phyloP scores from a whole-genome alignment of 1,284 basidiomycete species.

The Cutaneotrichosporon dermatis region DNA sequence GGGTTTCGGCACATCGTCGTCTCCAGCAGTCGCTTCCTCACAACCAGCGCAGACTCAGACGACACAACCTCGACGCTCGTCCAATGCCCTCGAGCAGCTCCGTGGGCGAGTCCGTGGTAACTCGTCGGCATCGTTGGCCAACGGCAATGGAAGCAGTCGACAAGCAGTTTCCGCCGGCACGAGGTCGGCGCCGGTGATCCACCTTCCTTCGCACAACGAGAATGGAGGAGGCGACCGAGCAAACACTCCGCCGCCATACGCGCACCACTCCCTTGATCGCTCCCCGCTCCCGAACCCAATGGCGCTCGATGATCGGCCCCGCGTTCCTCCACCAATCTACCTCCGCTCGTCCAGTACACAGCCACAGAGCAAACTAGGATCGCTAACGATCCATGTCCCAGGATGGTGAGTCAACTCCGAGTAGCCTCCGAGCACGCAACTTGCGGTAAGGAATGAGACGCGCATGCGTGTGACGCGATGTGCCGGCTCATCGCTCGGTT shows the following conservation, averaged over 20 bases:
- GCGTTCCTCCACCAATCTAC: conserved; percentile 42
- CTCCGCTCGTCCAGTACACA: conserved; percentile 32
- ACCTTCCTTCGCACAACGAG: neutral
- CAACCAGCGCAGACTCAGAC: too few species aligned
- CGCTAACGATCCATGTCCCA: conserved; percentile 38
- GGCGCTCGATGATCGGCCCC: conserved; percentile 32
- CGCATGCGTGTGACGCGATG: too few species aligned
- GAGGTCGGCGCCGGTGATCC: conserved; percentile 2
- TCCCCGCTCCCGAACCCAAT: conserved; percentile 31
- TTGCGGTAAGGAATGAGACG: too few species aligned
- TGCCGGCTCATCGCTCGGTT: too few species aligned
- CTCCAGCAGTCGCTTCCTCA: neutral
- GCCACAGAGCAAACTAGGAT: conserved; percentile 25
- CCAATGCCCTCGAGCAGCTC: neutral
- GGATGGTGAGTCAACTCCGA: conserved; percentile 32
- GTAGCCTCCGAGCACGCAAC: neutral
- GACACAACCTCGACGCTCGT: neutral
- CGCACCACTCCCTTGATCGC: conserved; percentile 33
- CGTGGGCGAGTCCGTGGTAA: neutral
- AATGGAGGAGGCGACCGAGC: neutral
- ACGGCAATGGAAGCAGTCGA: neutral
- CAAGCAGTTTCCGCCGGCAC: neutral
- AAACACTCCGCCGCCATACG: conserved; percentile 32
- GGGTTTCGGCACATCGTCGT: neutral
- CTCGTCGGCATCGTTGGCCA: neutral